phyloP scores from a whole-genome alignment of 805 yeast species.

The Suhomyces tanzawaensis region DNA sequence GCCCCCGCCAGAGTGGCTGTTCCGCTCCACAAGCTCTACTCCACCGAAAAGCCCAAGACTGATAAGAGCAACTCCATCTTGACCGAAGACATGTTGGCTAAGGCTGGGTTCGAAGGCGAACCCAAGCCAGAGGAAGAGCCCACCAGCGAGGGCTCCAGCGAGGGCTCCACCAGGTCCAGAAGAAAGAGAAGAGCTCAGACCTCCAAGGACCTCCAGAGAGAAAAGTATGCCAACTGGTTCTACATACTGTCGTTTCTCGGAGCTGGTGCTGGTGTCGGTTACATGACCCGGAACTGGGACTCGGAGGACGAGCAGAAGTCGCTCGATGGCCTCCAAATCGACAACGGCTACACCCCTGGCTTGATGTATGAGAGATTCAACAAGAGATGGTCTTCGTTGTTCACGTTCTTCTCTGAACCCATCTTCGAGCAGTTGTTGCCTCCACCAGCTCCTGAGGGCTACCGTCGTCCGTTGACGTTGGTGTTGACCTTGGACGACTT shows the following conservation, averaged over 20 bases:
- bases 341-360: constrained; percentile 65
- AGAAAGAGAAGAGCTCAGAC: constrained; percentile 46
- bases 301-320: constrained; percentile 59
- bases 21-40: neutral
- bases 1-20: neutral
- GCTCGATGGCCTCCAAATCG: constrained; percentile 52
- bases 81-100: constrained; percentile 76
- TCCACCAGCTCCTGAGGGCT: constrained; percentile 87
- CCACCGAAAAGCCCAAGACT: constrained; percentile 7
- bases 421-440: constrained; percentile 91
- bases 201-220: constrained; percentile 78
- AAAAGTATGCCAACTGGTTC: constrained; percentile 72
- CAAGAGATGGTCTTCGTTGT: constrained; percentile 70
- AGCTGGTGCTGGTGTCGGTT: constrained; percentile 53
- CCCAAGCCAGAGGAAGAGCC: constrained; percentile 12
- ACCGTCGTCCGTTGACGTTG: constrained; percentile 87
- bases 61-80: constrained; percentile 52
- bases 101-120: constrained; percentile 73
- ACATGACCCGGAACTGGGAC: constrained; percentile 84
- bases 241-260: constrained; percentile 60
- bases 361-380: constrained; percentile 66
- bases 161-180: constrained; percentile 17
- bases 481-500: constrained; percentile 89
- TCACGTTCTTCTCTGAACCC: constrained; percentile 88
- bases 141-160: constrained; percentile 10